Base-by-base conservation (phyloP, 148 eudicot genomes). In the Vaccinium myrtillus region DNA sequence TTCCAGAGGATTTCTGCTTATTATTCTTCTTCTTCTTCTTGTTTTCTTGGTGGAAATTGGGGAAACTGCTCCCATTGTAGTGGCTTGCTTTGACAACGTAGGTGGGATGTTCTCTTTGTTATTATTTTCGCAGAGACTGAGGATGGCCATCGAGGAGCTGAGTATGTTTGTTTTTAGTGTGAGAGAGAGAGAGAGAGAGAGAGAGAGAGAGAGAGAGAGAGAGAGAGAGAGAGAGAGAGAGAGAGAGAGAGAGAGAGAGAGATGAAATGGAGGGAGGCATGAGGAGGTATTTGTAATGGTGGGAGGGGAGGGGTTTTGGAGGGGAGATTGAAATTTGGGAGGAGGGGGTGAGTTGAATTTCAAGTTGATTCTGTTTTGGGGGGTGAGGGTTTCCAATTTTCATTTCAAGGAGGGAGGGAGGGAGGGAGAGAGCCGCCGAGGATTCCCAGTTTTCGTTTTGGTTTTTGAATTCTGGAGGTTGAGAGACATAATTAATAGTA, bases 71-170 rank as follows among this genome's bases (percentile, higher is more conserved):
- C 27, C 70, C 36, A 79, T n/a, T 56, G 25, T 32, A 19, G 5
- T 55, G 69, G 27, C 25, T 54, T 51, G n/a, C n/a, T 8, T 53
- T 54, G 81, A 27, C 61, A 27, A 13, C 2, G 61, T n/a, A 27
- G 81, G 63, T 56, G 69, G 67, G n/a, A 55, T 3, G 82, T 79
- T 79, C 82, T 79, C 82, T 32, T 78, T 27, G 48, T 30, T 76
- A 12, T 78, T 79, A 27, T 36, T 79, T 16, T 55, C 70, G 18
- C 82, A 18, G 4, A 56, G 23, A 9, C 69, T 2, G 15, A 79
- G 82, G 16, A 79, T 58, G 2, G 82, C 82, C 82, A 79, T 79
- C 27, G 19, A 43, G 32, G 30, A 30, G 8, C 16, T 27, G 19
- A 69, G 2, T 65, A 23, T 65, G 13, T 23, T 5, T 8, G 23